These are phyloP conservation scores for Paspalum notatum DNA, from an alignment of 176 grass and related monocot species.

Conservation along the genomic window DNA sequence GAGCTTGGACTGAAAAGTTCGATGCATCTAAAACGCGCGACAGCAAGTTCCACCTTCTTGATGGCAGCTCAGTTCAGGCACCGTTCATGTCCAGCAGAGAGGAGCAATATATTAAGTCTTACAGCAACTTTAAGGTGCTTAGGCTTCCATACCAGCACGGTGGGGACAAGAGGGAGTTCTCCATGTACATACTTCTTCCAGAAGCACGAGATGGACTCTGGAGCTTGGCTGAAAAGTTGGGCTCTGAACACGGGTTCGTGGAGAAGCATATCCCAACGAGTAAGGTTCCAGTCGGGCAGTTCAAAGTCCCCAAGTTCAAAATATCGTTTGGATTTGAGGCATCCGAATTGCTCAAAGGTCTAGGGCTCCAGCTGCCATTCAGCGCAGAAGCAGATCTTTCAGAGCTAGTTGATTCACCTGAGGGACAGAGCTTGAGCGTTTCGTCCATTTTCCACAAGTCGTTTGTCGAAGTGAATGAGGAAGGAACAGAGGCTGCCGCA, in stretches of 20 bases:
- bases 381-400: slow-evolving; percentile 48
- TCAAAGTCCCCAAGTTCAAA: slow-evolving; percentile 84
- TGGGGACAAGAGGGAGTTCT: slow-evolving; percentile 68
- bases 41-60: slow-evolving; percentile 52
- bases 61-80: slow-evolving; percentile 55
- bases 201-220: slow-evolving; percentile 56
- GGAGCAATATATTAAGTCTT: slow-evolving; percentile 47
- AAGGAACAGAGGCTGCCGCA: slow-evolving; percentile 74
- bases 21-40: slow-evolving; percentile 52
- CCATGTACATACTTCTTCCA: slow-evolving; percentile 79
- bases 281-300: slow-evolving; percentile 49
- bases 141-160: slow-evolving; percentile 72
- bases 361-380: slow-evolving; percentile 63
- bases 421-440: slow-evolving; percentile 39
- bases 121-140: slow-evolving; percentile 58
- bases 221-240: slow-evolving; percentile 59
- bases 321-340: slow-evolving; percentile 70
- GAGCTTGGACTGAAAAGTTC: slow-evolving; percentile 72
- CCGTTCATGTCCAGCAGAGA: slow-evolving; percentile 68
- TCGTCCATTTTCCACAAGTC: slow-evolving; percentile 76
- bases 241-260: slow-evolving; percentile 55
- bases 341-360: slow-evolving; percentile 50
- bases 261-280: slow-evolving; percentile 41
- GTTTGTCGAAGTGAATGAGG: slow-evolving; percentile 75
- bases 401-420: slow-evolving; percentile 53